A percentile compares a stretch with the other conserved stretches of the same genome.
phyloP scores from a whole-genome alignment of 805 yeast genomes.

The Blastobotrys terrestris region DNA sequence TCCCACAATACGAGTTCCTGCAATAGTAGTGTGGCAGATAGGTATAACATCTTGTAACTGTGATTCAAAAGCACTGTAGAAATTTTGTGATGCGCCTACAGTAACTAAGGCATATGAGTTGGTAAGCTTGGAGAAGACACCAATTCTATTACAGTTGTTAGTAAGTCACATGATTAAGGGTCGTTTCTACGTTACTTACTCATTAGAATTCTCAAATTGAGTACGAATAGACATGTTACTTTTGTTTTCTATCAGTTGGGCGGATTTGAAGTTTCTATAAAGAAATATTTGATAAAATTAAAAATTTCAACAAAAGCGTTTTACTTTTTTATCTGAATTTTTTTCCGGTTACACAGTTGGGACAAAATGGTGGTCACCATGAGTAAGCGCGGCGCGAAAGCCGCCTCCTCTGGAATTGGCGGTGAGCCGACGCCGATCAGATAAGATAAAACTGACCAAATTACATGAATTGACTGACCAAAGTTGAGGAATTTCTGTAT shows the following conservation, averaged over 20 bases:
- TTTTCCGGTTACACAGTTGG: neutral
- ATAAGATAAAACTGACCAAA: neutral
- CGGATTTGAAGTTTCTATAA: neutral
- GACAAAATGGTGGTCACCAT: neutral
- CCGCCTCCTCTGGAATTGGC: neutral
- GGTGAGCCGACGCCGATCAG: neutral
- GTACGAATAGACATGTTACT: conserved; percentile 31
- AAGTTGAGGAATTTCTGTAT: neutral
- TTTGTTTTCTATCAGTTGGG: too few species aligned
- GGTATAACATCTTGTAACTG: conserved; percentile 96
- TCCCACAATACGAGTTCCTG: conserved; percentile 97
- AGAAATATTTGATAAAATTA: neutral
- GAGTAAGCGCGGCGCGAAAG: neutral
- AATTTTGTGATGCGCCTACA: conserved; percentile 87
- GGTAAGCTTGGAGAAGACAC: conserved; percentile 91
- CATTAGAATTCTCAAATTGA: conserved; percentile 74
- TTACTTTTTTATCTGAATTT: neutral
- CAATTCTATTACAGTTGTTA: conserved; percentile 41
- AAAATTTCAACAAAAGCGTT: neutral
- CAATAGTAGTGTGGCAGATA: conserved; percentile 93
- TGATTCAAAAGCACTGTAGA: conserved; percentile 86
- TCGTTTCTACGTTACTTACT: conserved; percentile 28
- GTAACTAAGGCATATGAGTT: conserved; percentile 95
- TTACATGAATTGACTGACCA: neutral
- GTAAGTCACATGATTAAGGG: conserved; percentile 3